Conservation (phyloP, 352 stramenopile species). For the Phytophthora lateralis region DNA sequence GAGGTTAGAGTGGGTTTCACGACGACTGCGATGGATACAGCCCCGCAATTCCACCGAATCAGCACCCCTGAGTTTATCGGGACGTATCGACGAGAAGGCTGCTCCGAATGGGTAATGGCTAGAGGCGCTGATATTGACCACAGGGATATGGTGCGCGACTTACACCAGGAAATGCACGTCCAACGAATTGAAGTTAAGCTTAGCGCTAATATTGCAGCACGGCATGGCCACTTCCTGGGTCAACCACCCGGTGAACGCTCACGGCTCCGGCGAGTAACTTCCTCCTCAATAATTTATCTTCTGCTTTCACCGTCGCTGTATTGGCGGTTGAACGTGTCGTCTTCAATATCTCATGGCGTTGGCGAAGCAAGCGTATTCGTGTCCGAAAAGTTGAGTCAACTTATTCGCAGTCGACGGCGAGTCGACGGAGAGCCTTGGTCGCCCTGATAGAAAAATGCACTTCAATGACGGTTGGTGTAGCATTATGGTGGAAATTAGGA, state of each 20-base stretch:
- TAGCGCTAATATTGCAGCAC: conserved; percentile 19
- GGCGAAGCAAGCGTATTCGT: too few relatives aligned
- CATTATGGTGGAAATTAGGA: neutral
- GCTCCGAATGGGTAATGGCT: conserved; percentile 25
- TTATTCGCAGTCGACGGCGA: too few relatives aligned
- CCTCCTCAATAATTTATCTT: neutral
- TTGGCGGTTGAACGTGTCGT: too few relatives aligned
- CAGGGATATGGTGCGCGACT: conserved; percentile 22
- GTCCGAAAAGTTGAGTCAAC: too few relatives aligned
- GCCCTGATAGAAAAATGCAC: too few relatives aligned
- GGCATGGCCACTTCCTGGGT: conserved; percentile 1
- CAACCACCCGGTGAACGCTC: conserved; percentile 15
- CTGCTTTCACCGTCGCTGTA: neutral
- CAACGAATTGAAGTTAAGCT: conserved; percentile 10
- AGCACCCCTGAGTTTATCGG: conserved; percentile 17
- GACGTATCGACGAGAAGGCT: conserved; percentile 17
- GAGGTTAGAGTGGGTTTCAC: too few relatives aligned
- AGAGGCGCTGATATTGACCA: conserved; percentile 19
- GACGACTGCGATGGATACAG: conserved; percentile 19
- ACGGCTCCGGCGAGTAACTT: conserved; percentile 16
- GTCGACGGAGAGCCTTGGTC: too few relatives aligned
- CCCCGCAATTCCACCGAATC: conserved; percentile 22
- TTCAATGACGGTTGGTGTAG: too few relatives aligned
- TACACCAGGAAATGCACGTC: conserved; percentile 14
- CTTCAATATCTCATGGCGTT: too few relatives aligned